phyloP scores from a whole-genome alignment of 495 filamentous ascomycete species.

The Bryoglossum gracile region DNA sequence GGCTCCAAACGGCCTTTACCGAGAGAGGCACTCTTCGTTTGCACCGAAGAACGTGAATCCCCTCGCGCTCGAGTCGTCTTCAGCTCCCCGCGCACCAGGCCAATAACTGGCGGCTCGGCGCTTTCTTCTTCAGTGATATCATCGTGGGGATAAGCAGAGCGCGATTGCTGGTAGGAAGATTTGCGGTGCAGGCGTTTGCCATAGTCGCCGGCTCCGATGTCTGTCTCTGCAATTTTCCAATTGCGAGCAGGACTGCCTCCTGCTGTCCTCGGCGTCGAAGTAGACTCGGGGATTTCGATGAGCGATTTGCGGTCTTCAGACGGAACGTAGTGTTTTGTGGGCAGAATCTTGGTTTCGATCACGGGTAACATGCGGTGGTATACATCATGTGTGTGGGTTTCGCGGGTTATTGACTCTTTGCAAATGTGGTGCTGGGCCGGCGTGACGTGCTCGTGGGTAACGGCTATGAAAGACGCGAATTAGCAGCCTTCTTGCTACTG shows the following conservation, averaged over 20 bases:
- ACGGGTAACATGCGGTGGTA: slow-evolving; percentile 47
- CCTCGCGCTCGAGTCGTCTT: background rate
- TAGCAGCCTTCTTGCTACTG: slow-evolving; percentile 15
- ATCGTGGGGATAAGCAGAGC: background rate
- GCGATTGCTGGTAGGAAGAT: background rate
- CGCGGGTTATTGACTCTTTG: slow-evolving; percentile 44
- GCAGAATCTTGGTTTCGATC: slow-evolving; percentile 23
- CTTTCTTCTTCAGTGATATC: slow-evolving; percentile 4
- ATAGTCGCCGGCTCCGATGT: background rate
- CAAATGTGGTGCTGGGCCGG: slow-evolving; percentile 38
- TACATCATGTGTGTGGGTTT: slow-evolving; percentile 49
- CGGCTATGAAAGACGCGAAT: slow-evolving; percentile 31
- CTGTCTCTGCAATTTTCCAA: slow-evolving; percentile 12
- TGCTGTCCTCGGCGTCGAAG: slow-evolving; percentile 2
- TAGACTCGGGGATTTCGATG: slow-evolving; percentile 18
- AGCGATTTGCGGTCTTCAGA: slow-evolving; percentile 16
- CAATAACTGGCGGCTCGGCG: slow-evolving; percentile 15
- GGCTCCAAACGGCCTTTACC: slow-evolving; percentile 5
- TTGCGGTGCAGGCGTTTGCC: background rate
- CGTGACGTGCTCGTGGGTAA: slow-evolving; percentile 46
- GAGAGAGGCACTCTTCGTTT: background rate
- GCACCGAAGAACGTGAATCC: background rate
- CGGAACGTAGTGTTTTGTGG: slow-evolving; percentile 22
- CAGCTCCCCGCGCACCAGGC: slow-evolving; percentile 11
- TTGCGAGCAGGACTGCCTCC: slow-evolving; percentile 5